Evolutionary conservation across 1,284 basidiomycete genomes (phyloP).

Genomic region (Afroboletus lepidellus): DNA sequence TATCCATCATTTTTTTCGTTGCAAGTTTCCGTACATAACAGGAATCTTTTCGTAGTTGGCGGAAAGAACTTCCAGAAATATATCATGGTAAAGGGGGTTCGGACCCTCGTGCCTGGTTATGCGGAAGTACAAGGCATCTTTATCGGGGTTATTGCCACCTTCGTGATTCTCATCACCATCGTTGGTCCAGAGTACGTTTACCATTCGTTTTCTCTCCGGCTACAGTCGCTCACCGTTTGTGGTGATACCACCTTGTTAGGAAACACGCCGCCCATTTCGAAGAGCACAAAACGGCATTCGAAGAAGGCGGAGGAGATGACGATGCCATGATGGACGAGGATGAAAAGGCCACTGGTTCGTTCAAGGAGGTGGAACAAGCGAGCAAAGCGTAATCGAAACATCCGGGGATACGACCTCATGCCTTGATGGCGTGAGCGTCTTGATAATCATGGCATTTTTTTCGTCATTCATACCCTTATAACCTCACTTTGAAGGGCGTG

Average conservation of each 20-base stretch:
- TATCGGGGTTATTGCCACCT: slow-evolving; percentile 73
- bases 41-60: slow-evolving; percentile 43
- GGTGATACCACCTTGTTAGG: slow-evolving; percentile 32
- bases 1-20: slow-evolving; percentile 11
- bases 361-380: slow-evolving; percentile 4
- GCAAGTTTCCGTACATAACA: slow-evolving; percentile 3
- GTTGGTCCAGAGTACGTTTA: slow-evolving; percentile 70
- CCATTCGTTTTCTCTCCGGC: not conserved
- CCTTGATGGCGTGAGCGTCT: not conserved
- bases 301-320: slow-evolving; percentile 64
- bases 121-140: slow-evolving; percentile 86
- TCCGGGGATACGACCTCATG: not conserved
- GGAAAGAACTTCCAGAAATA: slow-evolving; percentile 58
- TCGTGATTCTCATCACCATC: slow-evolving; percentile 64
- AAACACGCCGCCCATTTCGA: slow-evolving; percentile 85
- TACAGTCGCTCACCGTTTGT: not conserved
- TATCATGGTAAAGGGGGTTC: slow-evolving; percentile 46
- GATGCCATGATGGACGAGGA: slow-evolving; percentile 29
- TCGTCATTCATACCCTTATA: not conserved
- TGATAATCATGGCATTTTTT: not conserved
- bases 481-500: not conserved
- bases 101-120: slow-evolving; percentile 68
- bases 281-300: slow-evolving; percentile 75
- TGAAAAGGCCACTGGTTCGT: slow-evolving; percentile 5
- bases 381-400: slow-evolving; percentile 9